Conservation (phyloP, 106 monocot species). For the Dendrobium chrysotoxum region DNA sequence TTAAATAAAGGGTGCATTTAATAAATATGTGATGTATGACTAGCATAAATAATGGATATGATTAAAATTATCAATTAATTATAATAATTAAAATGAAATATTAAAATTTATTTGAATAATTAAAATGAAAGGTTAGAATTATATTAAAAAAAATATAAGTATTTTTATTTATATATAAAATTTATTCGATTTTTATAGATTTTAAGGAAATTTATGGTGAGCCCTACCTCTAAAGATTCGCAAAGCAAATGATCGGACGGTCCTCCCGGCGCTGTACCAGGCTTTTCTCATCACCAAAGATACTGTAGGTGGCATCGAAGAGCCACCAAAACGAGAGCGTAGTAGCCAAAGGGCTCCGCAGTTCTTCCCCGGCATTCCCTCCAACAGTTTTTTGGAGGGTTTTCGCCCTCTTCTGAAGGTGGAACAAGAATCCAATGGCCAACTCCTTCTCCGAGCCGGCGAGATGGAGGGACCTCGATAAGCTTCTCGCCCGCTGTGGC, state of each 20-base stretch:
- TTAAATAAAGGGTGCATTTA: no score
- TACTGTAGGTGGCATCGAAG: background rate
- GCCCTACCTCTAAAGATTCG: no score
- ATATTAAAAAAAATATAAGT: no score
- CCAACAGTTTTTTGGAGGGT: background rate
- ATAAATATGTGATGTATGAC: no score
- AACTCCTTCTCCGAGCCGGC: constrained; percentile 10
- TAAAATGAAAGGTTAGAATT: no score
- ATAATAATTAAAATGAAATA: no score
- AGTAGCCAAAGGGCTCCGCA: background rate
- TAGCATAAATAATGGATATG: no score
- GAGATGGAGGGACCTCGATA: constrained; percentile 84
- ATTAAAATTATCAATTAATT: no score
- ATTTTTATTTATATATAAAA: no score
- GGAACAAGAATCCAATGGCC: background rate
- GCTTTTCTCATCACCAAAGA: background rate
- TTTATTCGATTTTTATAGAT: no score
- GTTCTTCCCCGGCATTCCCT: background rate
- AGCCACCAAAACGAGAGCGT: background rate
- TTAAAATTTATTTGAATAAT: no score
- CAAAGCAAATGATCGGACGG: background rate
- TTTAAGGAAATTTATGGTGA: no score
- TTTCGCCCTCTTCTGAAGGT: background rate
- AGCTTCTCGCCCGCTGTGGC: constrained; percentile 74
- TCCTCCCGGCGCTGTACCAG: background rate